Evolutionary conservation across 306 rosid genomes (phyloP).

Genomic region (Medicago lupulina): DNA sequence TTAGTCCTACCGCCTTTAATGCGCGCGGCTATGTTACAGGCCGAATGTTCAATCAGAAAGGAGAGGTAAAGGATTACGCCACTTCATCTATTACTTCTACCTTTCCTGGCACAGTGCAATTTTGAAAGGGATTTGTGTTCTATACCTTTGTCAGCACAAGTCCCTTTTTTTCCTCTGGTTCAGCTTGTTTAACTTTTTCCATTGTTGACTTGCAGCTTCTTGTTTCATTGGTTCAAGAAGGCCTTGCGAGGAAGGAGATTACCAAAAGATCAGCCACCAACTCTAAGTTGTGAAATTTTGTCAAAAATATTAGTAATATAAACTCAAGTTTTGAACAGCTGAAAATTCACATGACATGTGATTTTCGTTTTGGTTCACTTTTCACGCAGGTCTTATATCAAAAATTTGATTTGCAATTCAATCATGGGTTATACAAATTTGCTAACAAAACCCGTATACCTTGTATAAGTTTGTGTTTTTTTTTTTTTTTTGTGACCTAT

Average conservation of each 20-base stretch:
- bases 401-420: background rate
- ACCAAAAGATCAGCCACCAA: conserved; percentile 38
- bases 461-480: no score
- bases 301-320: background rate
- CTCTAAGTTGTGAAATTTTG: conserved; percentile 64
- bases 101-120: conserved; percentile 11
- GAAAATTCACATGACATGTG: conserved; percentile 26
- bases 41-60: conserved; percentile 81
- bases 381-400: background rate
- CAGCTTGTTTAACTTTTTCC: conserved; percentile 26
- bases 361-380: background rate
- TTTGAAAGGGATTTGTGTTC: conserved; percentile 1
- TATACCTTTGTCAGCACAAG: conserved; percentile 5
- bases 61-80: conserved; percentile 70
- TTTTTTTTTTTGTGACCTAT: no score
- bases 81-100: conserved; percentile 8
- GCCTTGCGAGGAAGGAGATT: conserved; percentile 59
- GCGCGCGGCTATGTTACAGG: conserved; percentile 78
- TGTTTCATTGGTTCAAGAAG: conserved; percentile 81
- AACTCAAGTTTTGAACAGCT: conserved; percentile 54
- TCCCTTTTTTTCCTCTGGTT: conserved; percentile 15
- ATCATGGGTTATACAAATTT: background rate
- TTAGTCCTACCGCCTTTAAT: conserved; percentile 57
- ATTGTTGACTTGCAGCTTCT: conserved; percentile 50
- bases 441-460: background rate